Conservation (phyloP, 352 stramenopile genomes). For the Globisporangium alternatum region DNA sequence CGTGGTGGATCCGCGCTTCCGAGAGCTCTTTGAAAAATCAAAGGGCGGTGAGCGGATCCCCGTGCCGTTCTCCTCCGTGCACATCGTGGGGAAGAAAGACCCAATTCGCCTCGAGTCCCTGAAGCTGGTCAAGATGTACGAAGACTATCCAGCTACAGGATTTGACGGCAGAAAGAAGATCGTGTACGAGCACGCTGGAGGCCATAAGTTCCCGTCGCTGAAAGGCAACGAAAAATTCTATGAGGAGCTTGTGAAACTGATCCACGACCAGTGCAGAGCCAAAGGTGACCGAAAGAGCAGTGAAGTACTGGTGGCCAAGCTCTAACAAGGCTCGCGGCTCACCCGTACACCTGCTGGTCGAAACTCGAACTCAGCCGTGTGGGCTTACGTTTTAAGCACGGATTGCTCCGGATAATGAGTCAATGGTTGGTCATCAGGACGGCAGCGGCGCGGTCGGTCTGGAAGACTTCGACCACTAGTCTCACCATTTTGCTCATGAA, state of each 20-base stretch:
- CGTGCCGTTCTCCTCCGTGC: slow-evolving; percentile 39
- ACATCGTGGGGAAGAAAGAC: slow-evolving; percentile 51
- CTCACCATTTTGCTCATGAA: too few relatives aligned
- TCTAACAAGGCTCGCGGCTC: too few relatives aligned
- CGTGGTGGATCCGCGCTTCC: slow-evolving; percentile 24
- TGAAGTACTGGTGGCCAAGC: not conserved
- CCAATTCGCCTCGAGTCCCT: slow-evolving; percentile 36
- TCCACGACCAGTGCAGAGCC: slow-evolving; percentile 17
- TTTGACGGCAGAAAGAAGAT: slow-evolving; percentile 15
- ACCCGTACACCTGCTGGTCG: too few relatives aligned
- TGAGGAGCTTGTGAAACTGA: slow-evolving; percentile 30
- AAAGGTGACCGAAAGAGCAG: not conserved
- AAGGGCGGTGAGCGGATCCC: slow-evolving; percentile 9
- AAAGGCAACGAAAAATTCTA: slow-evolving; percentile 45
- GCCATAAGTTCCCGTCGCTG: slow-evolving; percentile 69
- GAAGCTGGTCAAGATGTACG: slow-evolving; percentile 41
- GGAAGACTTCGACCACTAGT: too few relatives aligned
- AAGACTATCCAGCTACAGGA: too few relatives aligned
- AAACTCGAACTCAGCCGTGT: too few relatives aligned
- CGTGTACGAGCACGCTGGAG: slow-evolving; percentile 36
- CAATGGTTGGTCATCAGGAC: too few relatives aligned
- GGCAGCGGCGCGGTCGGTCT: too few relatives aligned
- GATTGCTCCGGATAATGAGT: too few relatives aligned
- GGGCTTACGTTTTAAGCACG: too few relatives aligned
- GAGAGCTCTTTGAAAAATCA: slow-evolving; percentile 27